Conservation (phyloP, 441 rosid species). For the Geranium incanum region DNA sequence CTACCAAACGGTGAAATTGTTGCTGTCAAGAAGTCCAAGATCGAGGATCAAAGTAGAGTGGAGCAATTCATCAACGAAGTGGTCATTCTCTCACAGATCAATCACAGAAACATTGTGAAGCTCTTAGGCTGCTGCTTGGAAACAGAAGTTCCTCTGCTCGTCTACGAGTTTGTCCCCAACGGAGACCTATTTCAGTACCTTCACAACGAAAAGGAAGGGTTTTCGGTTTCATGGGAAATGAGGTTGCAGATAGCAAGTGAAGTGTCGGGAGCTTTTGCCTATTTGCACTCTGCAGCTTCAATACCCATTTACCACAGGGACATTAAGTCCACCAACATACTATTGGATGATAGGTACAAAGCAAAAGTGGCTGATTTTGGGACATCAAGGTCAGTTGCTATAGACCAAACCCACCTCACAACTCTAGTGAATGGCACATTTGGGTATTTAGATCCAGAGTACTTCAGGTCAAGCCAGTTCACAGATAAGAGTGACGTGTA, state of each 20-base stretch:
- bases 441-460: background rate
- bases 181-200: background rate
- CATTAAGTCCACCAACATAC: constrained; percentile 3
- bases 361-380: constrained; percentile 7
- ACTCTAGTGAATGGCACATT: background rate
- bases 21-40: background rate
- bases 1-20: background rate
- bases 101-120: background rate
- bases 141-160: background rate
- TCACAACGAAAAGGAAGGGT: background rate
- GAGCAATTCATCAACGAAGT: constrained; percentile 1
- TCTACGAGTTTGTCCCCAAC: background rate
- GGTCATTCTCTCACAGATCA: background rate
- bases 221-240: constrained; percentile 3
- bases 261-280: background rate
- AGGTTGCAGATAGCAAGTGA: background rate
- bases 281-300: background rate
- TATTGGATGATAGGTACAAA: background rate
- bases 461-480: constrained; percentile 4
- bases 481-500: constrained; percentile 1
- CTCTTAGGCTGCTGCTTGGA: background rate
- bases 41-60: background rate
- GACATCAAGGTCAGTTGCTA: background rate
- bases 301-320: constrained; percentile 2
- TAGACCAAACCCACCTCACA: background rate